A percentile compares a stretch with the other conserved stretches of the same genome.
Evolutionary conservation across 1,284 basidiomycete species (phyloP).

Genomic region (Fistulina hepatica): DNA sequence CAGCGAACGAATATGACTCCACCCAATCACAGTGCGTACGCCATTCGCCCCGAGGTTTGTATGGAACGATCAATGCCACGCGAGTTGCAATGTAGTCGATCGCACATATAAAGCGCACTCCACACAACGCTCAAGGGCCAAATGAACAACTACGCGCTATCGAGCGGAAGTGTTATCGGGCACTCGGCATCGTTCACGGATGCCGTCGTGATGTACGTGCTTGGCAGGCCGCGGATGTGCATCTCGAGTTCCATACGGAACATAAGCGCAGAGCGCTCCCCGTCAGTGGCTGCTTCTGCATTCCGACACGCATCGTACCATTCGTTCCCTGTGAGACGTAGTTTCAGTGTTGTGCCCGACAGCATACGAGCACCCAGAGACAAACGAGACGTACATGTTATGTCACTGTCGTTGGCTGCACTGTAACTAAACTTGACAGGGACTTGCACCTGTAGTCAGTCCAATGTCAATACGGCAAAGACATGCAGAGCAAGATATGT

Average conservation of each 20-base stretch:
- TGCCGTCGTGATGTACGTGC: conserved; percentile 40
- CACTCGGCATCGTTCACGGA: conserved; percentile 57
- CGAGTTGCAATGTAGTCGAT: no score
- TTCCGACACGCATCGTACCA: conserved; percentile 77
- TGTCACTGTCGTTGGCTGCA: conserved; percentile 71
- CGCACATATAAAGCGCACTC: no score
- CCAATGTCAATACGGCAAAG: no score
- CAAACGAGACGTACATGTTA: conserved; percentile 51
- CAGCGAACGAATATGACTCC: no score
- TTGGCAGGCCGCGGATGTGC: conserved; percentile 59
- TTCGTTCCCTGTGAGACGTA: conserved; percentile 42
- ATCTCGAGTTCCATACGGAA: conserved; percentile 61
- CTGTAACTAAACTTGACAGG: conserved; percentile 75
- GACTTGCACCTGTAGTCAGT: no score
- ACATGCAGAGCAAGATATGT: no score
- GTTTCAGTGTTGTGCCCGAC: conserved; percentile 5
- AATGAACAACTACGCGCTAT: conserved; percentile 35
- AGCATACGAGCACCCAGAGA: neutral
- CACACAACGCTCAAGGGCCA: no score
- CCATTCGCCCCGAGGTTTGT: no score
- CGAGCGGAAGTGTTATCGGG: conserved; percentile 61
- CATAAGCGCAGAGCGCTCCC: conserved; percentile 47
- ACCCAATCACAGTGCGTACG: no score
- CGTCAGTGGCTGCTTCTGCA: conserved; percentile 35
- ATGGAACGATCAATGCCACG: no score